Base-by-base conservation (phyloP, 371 early-diverging fungal species). In the Synchytrium microbalum region DNA sequence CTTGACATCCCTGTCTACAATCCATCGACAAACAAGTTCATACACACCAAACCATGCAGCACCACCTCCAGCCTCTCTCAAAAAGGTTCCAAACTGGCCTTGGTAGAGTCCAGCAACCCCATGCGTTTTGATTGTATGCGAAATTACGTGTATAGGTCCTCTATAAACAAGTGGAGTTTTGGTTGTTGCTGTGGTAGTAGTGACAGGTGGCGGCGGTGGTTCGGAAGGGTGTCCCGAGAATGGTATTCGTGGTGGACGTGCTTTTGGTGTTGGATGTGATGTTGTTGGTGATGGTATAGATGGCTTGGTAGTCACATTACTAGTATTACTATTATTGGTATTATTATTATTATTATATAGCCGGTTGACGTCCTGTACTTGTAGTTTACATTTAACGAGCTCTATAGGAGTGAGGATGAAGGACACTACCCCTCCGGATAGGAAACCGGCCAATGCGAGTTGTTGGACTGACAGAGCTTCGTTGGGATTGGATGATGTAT, bases 41-140 rank as follows among this genome's bases (percentile, higher is more conserved):
- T 97, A 97, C 3, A 88, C 79, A 64, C 96, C 96, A 70, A 97
- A 97, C 96, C 96, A 97, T 16, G 88, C 91, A 0, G 88, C 93
- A 25, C 93, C 93, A 51, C 98, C 98, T n/a, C 90, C 85, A 2
- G 87, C 75, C 70, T 96, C 98, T 51, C 96, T 83, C 27, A 93
- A 75, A 32, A 94, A 74, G 0, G 96, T 97, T 0, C 91, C 92
- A 3, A 88, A 64, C 68, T 91, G 91, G 0, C 98, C 98, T 64
- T 86, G 84, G 71, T 93, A 97, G 57, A 96, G 83, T 0, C 93
- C 96, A 0, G 69, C 60, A 5, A 92, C 27, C 0, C 95, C 95
- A 62, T 92, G 75, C 13, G 27, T 61, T 8, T 73, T 67, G 28
- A 89, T 62, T n/a, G 87, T 85, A 56, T 85, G 81, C 10, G 68